Evolutionary conservation across 345 rosid genomes (phyloP).

Genomic region (Populus tremula): DNA sequence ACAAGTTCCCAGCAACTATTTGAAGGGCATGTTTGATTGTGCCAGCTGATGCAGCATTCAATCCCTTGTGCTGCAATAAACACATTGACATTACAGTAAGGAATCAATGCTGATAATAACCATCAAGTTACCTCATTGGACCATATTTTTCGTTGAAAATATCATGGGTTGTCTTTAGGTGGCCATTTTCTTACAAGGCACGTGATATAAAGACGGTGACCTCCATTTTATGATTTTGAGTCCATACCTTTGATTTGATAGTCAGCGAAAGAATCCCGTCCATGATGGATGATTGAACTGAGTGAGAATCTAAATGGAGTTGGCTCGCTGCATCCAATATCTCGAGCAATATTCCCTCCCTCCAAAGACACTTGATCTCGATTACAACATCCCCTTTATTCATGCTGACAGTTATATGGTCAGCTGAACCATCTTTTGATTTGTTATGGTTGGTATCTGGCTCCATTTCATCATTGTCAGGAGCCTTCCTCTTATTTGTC

Average conservation of each 20-base stretch:
- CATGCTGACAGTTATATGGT: constrained; percentile 38
- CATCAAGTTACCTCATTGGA: not conserved
- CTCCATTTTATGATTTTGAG: not conserved
- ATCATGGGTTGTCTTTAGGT: too few species aligned
- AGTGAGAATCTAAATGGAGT: constrained; percentile 69
- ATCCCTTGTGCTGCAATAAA: constrained; percentile 58
- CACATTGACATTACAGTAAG: not conserved
- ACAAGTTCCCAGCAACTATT: constrained; percentile 45
- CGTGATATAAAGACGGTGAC: not conserved
- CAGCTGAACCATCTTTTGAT: constrained; percentile 36
- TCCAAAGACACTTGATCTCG: constrained; percentile 72
- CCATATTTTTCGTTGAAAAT: too few species aligned
- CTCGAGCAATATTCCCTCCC: constrained; percentile 77
- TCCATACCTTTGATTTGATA: constrained; percentile 64
- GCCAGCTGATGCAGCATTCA: constrained; percentile 39
- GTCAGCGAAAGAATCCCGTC: constrained; percentile 62
- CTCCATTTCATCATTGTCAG: constrained; percentile 33
- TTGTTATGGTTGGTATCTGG: constrained; percentile 37
- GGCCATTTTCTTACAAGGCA: not conserved
- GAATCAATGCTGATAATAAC: not conserved
- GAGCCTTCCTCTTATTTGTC: constrained; percentile 58
- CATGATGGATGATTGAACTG: constrained; percentile 63
- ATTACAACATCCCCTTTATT: constrained; percentile 54
- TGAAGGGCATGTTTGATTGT: constrained; percentile 57
- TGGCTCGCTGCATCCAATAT: constrained; percentile 63